Conservation (phyloP, 768 basidiomycete genomes). For the Obba rivulosa region DNA sequence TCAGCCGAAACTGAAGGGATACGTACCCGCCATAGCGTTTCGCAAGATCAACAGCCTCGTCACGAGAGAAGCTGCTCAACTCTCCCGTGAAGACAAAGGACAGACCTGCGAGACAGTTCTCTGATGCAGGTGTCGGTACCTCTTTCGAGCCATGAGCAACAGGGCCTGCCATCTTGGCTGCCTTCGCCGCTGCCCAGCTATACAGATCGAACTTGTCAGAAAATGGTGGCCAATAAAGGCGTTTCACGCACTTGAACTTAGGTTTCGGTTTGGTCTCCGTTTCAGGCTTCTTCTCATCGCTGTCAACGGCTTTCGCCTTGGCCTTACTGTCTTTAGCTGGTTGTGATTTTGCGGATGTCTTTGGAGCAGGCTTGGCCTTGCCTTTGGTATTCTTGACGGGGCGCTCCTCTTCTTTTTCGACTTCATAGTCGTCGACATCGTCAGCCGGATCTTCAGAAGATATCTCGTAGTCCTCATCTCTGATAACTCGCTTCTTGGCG, state of each 20-base stretch:
- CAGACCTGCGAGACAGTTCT: conserved; percentile 80
- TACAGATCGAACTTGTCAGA: not conserved
- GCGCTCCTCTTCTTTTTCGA: conserved; percentile 17
- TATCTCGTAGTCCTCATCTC: conserved; percentile 30
- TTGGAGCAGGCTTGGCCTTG: conserved; percentile 15
- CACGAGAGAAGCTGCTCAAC: conserved; percentile 76
- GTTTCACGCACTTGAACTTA: conserved; percentile 31
- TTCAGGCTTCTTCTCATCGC: conserved; percentile 7
- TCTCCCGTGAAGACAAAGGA: conserved; percentile 97
- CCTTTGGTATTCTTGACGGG: conserved; percentile 12
- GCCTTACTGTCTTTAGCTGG: conserved; percentile 4
- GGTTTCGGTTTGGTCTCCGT: conserved; percentile 19
- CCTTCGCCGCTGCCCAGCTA: conserved; percentile 50
- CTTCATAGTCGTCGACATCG: conserved; percentile 15
- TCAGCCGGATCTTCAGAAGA: conserved; percentile 21
- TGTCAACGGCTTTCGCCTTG: conserved; percentile 7
- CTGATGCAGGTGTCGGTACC: conserved; percentile 65
- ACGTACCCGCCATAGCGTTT: conserved; percentile 90
- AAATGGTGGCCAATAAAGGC: not conserved
- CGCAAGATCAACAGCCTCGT: conserved; percentile 81
- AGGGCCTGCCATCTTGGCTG: conserved; percentile 56
- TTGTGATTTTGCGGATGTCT: conserved; percentile 5
- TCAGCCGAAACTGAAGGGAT: not conserved
- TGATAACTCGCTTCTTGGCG: conserved; percentile 26
- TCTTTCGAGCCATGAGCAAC: conserved; percentile 51